Evolutionary conservation across 352 stramenopile species (phyloP).

Genomic region (Globisporangium radiosum): DNA sequence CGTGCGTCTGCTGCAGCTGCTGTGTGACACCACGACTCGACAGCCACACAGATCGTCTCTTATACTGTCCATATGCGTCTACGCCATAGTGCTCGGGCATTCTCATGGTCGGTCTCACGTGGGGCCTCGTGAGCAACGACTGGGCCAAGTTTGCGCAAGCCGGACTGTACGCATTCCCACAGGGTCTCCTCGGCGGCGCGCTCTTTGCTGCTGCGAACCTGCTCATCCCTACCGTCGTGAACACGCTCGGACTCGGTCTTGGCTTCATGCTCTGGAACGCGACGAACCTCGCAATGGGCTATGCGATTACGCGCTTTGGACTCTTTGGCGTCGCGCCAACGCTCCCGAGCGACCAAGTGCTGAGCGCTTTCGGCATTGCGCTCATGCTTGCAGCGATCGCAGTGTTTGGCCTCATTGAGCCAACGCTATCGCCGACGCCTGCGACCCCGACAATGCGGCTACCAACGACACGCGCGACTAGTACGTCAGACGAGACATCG

Average conservation of each 20-base stretch:
- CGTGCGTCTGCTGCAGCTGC: not conserved
- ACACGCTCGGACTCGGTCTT: slow-evolving; percentile 67
- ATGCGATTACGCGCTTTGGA: slow-evolving; percentile 67
- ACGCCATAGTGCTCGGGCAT: slow-evolving; percentile 67
- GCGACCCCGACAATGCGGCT: slow-evolving; percentile 13
- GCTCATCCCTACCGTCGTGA: slow-evolving; percentile 82
- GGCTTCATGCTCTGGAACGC: slow-evolving; percentile 87
- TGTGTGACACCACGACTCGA: too few relatives aligned
- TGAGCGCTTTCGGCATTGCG: slow-evolving; percentile 60
- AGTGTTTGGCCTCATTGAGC: slow-evolving; percentile 75
- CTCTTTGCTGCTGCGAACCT: slow-evolving; percentile 78
- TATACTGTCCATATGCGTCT: not conserved
- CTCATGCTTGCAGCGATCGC: slow-evolving; percentile 78
- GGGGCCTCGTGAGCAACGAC: slow-evolving; percentile 77
- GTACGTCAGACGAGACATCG: slow-evolving; percentile 21
- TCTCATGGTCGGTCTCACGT: slow-evolving; percentile 69
- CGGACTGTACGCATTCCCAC: slow-evolving; percentile 73
- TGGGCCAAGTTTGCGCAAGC: slow-evolving; percentile 68
- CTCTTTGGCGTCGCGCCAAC: slow-evolving; percentile 64
- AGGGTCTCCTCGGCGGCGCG: slow-evolving; percentile 67
- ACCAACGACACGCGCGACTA: not conserved
- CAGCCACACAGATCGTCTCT: not conserved
- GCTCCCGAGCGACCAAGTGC: slow-evolving; percentile 41
- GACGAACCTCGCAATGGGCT: slow-evolving; percentile 78
- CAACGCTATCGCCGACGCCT: slow-evolving; percentile 25